phyloP scores from a whole-genome alignment of 768 basidiomycete species.

The Suillus brevipes region DNA sequence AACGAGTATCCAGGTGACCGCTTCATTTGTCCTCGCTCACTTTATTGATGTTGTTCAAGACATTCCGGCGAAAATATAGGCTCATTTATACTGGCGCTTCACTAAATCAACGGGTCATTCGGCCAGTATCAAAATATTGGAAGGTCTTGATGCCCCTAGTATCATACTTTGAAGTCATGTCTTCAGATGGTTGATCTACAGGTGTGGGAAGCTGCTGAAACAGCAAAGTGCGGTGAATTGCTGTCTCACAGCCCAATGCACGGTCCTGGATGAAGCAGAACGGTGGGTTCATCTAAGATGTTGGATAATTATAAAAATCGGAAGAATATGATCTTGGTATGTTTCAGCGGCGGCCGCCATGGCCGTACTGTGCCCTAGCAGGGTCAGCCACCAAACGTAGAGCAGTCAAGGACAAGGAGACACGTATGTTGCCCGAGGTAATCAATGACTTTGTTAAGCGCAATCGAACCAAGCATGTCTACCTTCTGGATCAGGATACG shows the following conservation, averaged over 20 bases:
- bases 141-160: background rate
- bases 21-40: background rate
- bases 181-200: background rate
- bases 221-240: background rate
- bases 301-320: background rate
- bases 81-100: background rate
- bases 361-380: background rate
- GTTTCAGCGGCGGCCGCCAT: background rate
- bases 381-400: background rate
- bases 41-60: background rate
- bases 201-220: background rate
- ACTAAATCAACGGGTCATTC: background rate
- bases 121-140: background rate
- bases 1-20: background rate
- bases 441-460: slow-evolving; percentile 89
- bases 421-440: slow-evolving; percentile 73
- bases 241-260: background rate
- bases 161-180: background rate
- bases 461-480: slow-evolving; percentile 93
- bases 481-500: slow-evolving; percentile 93
- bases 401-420: background rate
- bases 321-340: background rate
- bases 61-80: background rate
- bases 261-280: background rate
- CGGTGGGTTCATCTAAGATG: background rate